These are phyloP conservation scores for Larix sibirica DNA, from an alignment of 83 land plant genomes.

Conservation along the genomic window DNA sequence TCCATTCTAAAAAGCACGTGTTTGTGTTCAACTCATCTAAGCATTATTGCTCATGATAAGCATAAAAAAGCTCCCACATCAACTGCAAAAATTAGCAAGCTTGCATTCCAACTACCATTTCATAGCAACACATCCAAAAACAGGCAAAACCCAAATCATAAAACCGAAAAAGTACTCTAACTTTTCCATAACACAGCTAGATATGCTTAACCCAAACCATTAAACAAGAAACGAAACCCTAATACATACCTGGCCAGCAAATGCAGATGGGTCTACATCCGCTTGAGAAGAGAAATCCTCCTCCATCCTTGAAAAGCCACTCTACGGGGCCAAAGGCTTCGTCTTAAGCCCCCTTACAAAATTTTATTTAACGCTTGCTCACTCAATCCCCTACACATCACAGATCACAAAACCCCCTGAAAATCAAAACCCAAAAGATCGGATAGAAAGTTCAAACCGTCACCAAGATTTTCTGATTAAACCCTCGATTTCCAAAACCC, in stretches of 20 bases:
- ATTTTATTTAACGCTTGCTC: background rate
- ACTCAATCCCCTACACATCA: background rate
- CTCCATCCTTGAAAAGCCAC: conserved; percentile 11
- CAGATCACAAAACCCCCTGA: no score
- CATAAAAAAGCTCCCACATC: no score
- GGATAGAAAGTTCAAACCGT: no score
- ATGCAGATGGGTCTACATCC: conserved; percentile 9
- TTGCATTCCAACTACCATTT: background rate
- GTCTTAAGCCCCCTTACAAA: background rate
- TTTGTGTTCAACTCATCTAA: no score
- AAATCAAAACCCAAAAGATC: no score
- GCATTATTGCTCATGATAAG: no score
- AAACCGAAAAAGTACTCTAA: background rate
- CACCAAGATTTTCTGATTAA: no score
- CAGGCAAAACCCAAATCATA: background rate
- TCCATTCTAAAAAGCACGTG: no score
- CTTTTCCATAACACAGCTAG: background rate
- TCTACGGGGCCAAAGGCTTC: background rate
- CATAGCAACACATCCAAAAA: background rate
- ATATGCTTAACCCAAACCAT: background rate
- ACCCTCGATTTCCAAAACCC: no score
- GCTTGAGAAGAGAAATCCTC: conserved; percentile 8
- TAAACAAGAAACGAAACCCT: background rate
- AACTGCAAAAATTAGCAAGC: background rate
- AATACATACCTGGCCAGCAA: background rate